phyloP scores from a whole-genome alignment of 805 yeast genomes.

The Dipodascus albidus region DNA sequence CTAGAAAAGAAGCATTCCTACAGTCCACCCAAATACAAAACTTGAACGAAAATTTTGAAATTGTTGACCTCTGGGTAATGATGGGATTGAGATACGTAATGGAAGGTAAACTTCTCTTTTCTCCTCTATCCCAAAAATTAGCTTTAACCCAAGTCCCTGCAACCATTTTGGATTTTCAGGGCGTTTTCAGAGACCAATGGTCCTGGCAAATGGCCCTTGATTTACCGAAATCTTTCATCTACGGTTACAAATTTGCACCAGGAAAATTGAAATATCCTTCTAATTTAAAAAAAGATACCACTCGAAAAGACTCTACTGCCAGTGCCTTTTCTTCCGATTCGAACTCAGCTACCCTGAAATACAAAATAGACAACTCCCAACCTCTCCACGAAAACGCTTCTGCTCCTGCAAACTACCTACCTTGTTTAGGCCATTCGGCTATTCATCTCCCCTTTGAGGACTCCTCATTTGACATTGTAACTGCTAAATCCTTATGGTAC shows the following conservation, averaged over 20 bases:
- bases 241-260: constrained; percentile 19
- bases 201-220: constrained; percentile 26
- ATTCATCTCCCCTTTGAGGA: constrained; percentile 22
- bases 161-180: constrained; percentile 11
- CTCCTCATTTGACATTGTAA: constrained; percentile 20
- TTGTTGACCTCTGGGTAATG: constrained; percentile 24
- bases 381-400: not conserved
- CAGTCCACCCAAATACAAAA: constrained; percentile 9
- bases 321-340: not conserved
- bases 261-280: constrained; percentile 8
- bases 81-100: constrained; percentile 21
- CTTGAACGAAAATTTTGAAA: constrained; percentile 10
- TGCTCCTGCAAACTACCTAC: constrained; percentile 23
- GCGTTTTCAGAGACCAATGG: constrained; percentile 19
- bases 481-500: constrained; percentile 25
- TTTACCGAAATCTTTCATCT: constrained; percentile 19
- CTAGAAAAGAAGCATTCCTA: constrained; percentile 23
- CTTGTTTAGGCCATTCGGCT: constrained; percentile 18
- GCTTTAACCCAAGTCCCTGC: not conserved
- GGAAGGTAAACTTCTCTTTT: constrained; percentile 19
- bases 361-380: not conserved
- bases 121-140: constrained; percentile 14
- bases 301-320: not conserved
- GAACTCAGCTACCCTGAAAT: not conserved
- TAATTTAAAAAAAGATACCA: not conserved